Evolutionary conservation across 805 yeast genomes (phyloP).

Genomic region (Scheffersomyces coipomensis): DNA sequence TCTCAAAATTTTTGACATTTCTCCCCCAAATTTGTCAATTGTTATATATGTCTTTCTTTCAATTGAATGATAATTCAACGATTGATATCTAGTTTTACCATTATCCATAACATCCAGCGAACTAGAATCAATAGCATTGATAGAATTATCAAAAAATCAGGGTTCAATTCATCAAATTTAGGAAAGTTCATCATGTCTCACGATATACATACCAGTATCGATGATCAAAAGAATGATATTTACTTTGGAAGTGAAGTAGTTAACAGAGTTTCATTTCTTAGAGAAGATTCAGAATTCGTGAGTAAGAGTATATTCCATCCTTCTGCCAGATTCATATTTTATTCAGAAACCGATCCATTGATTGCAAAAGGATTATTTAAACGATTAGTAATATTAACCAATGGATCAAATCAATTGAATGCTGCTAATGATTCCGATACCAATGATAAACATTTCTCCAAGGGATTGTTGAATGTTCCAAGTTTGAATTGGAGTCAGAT

Average conservation of each 20-base stretch:
- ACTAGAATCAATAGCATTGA: no score
- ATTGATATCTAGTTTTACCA: no score
- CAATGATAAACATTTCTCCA: not conserved
- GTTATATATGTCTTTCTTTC: no score
- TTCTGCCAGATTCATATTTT: constrained; percentile 50
- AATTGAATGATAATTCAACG: no score
- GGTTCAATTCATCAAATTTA: no score
- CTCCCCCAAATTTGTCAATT: no score
- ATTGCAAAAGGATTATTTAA: constrained; percentile 25
- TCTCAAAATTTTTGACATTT: no score
- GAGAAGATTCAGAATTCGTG: constrained; percentile 56
- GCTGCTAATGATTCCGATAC: not conserved
- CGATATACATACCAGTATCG: constrained; percentile 7
- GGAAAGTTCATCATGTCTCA: no score
- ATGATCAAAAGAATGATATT: constrained; percentile 19
- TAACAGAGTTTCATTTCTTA: constrained; percentile 62
- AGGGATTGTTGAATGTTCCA: constrained; percentile 3
- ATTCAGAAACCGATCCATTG: constrained; percentile 28
- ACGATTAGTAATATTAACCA: constrained; percentile 34
- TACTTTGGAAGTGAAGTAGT: constrained; percentile 53
- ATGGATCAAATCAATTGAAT: constrained; percentile 30
- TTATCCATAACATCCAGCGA: no score
- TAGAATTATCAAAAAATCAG: no score
- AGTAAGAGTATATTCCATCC: constrained; percentile 42
- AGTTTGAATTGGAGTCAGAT: constrained; percentile 15